These are phyloP conservation scores for Chalciporus chontae DNA, from an alignment of 768 basidiomycete genomes.

Conservation along the genomic window DNA sequence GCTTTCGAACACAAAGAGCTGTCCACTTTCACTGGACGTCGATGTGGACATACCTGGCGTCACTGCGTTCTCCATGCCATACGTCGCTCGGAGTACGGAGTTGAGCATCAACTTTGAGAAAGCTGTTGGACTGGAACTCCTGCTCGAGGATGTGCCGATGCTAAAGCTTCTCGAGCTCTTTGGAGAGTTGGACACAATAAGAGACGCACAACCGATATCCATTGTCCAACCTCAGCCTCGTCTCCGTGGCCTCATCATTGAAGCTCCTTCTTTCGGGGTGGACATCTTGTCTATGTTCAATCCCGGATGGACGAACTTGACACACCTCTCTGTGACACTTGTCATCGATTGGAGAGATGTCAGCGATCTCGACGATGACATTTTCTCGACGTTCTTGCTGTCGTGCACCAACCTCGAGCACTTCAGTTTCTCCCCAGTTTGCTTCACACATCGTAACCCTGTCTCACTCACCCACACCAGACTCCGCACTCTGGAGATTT, in stretches of 20 bases:
- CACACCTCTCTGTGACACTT: constrained; percentile 8
- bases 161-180: constrained; percentile 13
- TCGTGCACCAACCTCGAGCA: constrained; percentile 19
- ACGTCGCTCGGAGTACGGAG: constrained; percentile 5
- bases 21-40: constrained; percentile 22
- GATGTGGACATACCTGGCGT: constrained; percentile 15
- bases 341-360: not conserved
- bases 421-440: constrained; percentile 8
- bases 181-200: constrained; percentile 1
- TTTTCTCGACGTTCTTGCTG: constrained; percentile 10
- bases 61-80: constrained; percentile 20
- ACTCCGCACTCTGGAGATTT: constrained; percentile 10
- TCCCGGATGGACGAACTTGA: constrained; percentile 15
- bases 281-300: constrained; percentile 8
- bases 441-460: not conserved
- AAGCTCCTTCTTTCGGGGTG: not conserved
- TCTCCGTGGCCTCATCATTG: constrained; percentile 14
- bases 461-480: constrained; percentile 10
- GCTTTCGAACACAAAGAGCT: constrained; percentile 15
- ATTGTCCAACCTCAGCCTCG: constrained; percentile 5
- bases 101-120: constrained; percentile 13
- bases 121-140: constrained; percentile 1
- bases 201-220: not conserved
- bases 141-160: constrained; percentile 17
- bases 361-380: not conserved